Percentiles rank a stretch among this genome's conserved stretches.
phyloP scores from a whole-genome alignment of 805 yeast genomes.

The Jamesozyma jinghongensis region DNA sequence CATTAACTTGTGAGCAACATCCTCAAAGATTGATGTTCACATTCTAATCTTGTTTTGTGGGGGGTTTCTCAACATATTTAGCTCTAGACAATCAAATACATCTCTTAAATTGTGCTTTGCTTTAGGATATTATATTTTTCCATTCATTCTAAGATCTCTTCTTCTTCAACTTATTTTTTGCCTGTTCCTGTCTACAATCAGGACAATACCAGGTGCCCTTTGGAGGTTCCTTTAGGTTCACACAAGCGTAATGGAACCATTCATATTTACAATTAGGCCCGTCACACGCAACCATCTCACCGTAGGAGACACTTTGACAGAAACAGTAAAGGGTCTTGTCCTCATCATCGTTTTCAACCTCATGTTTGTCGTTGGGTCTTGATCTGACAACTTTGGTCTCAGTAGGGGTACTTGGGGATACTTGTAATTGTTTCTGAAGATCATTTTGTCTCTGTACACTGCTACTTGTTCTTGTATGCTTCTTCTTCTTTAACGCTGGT shows the following conservation, averaged over 20 bases:
- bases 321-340: constrained; percentile 74
- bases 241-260: constrained; percentile 97
- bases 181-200: constrained; percentile 46
- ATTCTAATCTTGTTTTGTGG: too few relatives aligned
- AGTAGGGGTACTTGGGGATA: not conserved
- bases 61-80: too few relatives aligned
- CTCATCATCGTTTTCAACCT: constrained; percentile 40
- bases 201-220: constrained; percentile 94
- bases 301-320: constrained; percentile 90
- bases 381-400: not conserved
- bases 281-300: constrained; percentile 96
- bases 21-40: too few relatives aligned
- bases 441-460: constrained; percentile 3
- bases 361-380: constrained; percentile 9
- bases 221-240: constrained; percentile 81
- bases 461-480: constrained; percentile 9
- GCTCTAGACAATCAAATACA: too few relatives aligned
- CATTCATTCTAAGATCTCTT: constrained; percentile 7
- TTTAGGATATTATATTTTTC: too few relatives aligned
- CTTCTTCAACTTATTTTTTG: constrained; percentile 23
- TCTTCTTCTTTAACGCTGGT: constrained; percentile 17
- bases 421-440: not conserved
- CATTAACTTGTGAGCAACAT: too few relatives aligned
- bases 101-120: too few relatives aligned
- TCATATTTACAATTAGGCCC: constrained; percentile 78